A percentile compares a stretch with the other conserved stretches of the same genome.
phyloP scores from a whole-genome alignment of 208 protist genomes.

The Crithidia thermophila region DNA sequence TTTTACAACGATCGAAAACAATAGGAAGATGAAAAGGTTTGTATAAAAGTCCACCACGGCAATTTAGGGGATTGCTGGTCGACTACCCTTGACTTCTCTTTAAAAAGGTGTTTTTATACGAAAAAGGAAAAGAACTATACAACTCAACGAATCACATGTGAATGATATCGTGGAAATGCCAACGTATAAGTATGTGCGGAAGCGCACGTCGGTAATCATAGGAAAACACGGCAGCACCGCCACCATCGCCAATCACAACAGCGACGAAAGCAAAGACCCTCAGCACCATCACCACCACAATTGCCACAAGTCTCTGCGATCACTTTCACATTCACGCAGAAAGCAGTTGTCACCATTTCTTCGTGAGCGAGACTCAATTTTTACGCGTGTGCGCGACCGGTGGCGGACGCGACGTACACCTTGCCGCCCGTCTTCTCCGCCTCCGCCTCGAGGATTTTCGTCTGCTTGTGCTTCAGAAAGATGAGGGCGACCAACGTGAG shows the following conservation, averaged over 20 bases:
- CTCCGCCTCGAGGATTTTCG: constrained; percentile 80
- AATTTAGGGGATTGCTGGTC: no score
- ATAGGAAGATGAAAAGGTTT: no score
- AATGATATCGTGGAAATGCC: neutral
- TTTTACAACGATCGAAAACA: no score
- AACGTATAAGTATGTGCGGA: no score
- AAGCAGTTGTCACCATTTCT: no score
- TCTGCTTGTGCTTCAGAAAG: constrained; percentile 81
- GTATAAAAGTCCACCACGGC: no score
- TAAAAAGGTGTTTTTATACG: neutral
- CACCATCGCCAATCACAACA: no score
- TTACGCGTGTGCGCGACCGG: constrained; percentile 43
- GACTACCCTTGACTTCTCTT: no score
- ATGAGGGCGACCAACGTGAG: constrained; percentile 86
- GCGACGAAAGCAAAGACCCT: no score
- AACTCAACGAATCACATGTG: neutral
- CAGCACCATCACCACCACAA: neutral
- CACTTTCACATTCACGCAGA: neutral
- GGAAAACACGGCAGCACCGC: no score
- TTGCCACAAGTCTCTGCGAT: neutral
- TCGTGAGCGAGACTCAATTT: no score
- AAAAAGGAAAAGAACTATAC: neutral
- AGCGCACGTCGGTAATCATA: no score
- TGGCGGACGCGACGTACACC: constrained; percentile 83
- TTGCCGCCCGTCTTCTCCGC: constrained; percentile 81